These are phyloP conservation scores for Phytophthora rubi DNA, from an alignment of 352 stramenopile genomes.

Conservation along the genomic window DNA sequence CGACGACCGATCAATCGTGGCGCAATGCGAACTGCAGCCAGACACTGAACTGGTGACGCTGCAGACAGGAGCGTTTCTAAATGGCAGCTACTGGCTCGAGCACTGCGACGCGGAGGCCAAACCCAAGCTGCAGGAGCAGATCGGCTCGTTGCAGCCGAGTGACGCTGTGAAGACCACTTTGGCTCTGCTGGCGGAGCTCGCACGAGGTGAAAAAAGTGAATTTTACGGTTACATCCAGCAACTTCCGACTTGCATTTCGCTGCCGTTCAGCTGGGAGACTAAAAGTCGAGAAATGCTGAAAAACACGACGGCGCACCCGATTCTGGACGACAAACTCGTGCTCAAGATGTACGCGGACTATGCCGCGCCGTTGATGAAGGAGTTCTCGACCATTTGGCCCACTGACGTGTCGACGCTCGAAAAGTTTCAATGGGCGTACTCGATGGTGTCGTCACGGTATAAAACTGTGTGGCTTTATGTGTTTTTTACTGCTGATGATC, in stretches of 20 bases:
- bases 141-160: conserved; percentile 46
- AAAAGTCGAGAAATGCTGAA: conserved; percentile 43
- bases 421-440: conserved; percentile 71
- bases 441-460: conserved; percentile 72
- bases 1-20: conserved; percentile 60
- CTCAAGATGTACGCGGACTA: conserved; percentile 53
- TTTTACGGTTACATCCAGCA: conserved; percentile 71
- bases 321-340: conserved; percentile 67
- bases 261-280: conserved; percentile 58
- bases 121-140: conserved; percentile 36
- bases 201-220: conserved; percentile 38
- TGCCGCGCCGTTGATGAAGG: conserved; percentile 36
- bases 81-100: conserved; percentile 53
- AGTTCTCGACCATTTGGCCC: conserved; percentile 54
- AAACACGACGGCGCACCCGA: conserved; percentile 59
- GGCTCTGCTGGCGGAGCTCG: conserved; percentile 54
- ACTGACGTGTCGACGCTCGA: conserved; percentile 40
- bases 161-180: conserved; percentile 54
- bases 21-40: conserved; percentile 34
- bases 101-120: conserved; percentile 17
- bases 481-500: not conserved
- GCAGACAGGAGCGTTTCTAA: conserved; percentile 47
- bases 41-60: conserved; percentile 54
- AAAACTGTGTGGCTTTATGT: not conserved
- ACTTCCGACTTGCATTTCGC: conserved; percentile 49